These are phyloP conservation scores for Bathelium albidoporum DNA, from an alignment of 495 filamentous ascomycete species.

Conservation along the genomic window DNA sequence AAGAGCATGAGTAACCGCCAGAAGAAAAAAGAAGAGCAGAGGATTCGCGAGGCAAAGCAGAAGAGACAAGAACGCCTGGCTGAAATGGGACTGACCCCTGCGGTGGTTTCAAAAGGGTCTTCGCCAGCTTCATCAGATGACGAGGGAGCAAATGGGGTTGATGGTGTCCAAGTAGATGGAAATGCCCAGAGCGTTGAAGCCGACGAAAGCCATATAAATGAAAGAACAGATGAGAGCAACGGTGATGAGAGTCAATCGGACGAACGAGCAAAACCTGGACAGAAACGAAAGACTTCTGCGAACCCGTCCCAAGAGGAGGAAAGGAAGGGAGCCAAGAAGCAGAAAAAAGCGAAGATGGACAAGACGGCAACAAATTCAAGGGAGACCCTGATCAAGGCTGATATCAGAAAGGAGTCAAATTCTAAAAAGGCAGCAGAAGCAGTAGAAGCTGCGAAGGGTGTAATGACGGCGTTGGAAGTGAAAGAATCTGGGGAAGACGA, in stretches of 20 bases:
- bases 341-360: background rate
- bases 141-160: background rate
- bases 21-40: background rate
- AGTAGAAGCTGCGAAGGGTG: too few species aligned
- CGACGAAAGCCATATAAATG: background rate
- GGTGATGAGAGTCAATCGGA: background rate
- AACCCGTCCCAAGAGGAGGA: background rate
- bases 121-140: background rate
- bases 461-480: too few species aligned
- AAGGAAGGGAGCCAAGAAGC: background rate
- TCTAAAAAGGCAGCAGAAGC: background rate
- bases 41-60: background rate
- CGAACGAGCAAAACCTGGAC: background rate
- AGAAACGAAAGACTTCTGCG: background rate
- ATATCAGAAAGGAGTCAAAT: background rate
- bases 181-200: background rate
- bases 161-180: background rate
- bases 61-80: background rate
- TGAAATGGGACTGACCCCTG: background rate
- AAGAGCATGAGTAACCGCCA: slow-evolving; percentile 1
- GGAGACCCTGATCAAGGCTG: background rate
- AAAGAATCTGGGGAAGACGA: too few species aligned
- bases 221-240: background rate
- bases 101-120: background rate
- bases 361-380: background rate